Evolutionary conservation across 1,139 yeast genomes (phyloP).

Genomic region (Wickerhamomyces sp.): DNA sequence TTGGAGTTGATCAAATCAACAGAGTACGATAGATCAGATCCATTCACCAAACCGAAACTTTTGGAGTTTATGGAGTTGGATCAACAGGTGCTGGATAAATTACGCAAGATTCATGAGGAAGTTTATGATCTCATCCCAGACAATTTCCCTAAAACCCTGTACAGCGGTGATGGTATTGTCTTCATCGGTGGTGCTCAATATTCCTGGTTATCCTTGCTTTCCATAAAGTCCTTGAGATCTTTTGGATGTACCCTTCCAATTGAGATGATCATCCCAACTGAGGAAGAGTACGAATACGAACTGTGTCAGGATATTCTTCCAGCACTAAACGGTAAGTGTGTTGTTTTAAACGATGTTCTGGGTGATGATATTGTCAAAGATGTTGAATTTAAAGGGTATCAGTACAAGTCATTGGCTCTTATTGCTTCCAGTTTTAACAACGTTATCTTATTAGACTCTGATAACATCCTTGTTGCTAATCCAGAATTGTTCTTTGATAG

Average conservation of each 20-base stretch:
- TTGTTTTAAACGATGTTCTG: slow-evolving; percentile 35
- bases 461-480: slow-evolving; percentile 55
- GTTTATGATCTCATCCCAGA: slow-evolving; percentile 42
- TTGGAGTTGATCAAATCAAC: slow-evolving; percentile 8
- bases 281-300: slow-evolving; percentile 42
- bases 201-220: slow-evolving; percentile 63
- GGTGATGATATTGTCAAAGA: slow-evolving; percentile 29
- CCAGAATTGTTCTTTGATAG: slow-evolving; percentile 51
- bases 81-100: slow-evolving; percentile 36
- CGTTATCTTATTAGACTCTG: slow-evolving; percentile 63
- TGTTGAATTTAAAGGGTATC: slow-evolving; percentile 45
- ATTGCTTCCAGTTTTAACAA: slow-evolving; percentile 52
- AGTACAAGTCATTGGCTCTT: slow-evolving; percentile 53
- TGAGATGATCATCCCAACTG: slow-evolving; percentile 54
- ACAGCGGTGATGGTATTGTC: slow-evolving; percentile 68
- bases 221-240: slow-evolving; percentile 57
- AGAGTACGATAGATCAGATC: slow-evolving; percentile 11
- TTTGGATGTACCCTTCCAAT: slow-evolving; percentile 53
- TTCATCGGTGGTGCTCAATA: slow-evolving; percentile 76
- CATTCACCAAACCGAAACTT: slow-evolving; percentile 13
- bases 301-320: slow-evolving; percentile 51
- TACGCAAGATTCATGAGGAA: slow-evolving; percentile 46
- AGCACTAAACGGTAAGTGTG: slow-evolving; percentile 48
- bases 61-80: slow-evolving; percentile 31
- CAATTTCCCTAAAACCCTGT: slow-evolving; percentile 40